phyloP scores from a whole-genome alignment of 192 early-diverging fungal genomes.

The Linderina pennispora region DNA sequence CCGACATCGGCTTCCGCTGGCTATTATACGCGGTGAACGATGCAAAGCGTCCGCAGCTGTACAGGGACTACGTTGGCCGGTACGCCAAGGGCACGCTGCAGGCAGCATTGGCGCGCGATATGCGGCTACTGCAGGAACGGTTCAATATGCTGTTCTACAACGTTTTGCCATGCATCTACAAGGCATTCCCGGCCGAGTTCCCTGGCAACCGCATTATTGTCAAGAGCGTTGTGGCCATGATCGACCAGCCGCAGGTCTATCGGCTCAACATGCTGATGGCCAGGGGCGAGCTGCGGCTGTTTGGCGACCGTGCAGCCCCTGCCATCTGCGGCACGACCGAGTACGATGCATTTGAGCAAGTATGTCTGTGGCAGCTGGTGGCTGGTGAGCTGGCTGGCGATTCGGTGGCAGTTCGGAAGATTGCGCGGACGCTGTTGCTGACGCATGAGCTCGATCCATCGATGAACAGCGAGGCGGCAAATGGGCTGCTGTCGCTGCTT shows the following conservation, averaged over 20 bases:
- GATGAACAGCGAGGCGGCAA: conserved; percentile 42
- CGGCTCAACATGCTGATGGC: conserved; percentile 17
- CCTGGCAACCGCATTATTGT: conserved; percentile 28
- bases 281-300: conserved; percentile 15
- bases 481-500: conserved; percentile 41
- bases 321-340: conserved; percentile 29
- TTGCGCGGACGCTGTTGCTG: conserved; percentile 16
- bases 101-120: conserved; percentile 38
- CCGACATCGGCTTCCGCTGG: conserved; percentile 38
- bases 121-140: conserved; percentile 43
- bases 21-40: conserved; percentile 7
- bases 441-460: conserved; percentile 6
- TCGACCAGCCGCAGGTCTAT: conserved; percentile 50
- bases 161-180: conserved; percentile 23
- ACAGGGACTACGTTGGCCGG: conserved; percentile 7
- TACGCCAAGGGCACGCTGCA: conserved; percentile 17
- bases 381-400: conserved; percentile 38
- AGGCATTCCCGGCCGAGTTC: conserved; percentile 30
- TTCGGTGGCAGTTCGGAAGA: background rate
- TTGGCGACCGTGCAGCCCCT: conserved; percentile 9
- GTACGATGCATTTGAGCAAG: conserved; percentile 50
- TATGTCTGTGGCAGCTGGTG: conserved; percentile 54
- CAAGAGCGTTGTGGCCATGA: conserved; percentile 29
- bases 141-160: conserved; percentile 39
- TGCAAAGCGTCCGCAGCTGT: background rate